Evolutionary conservation across 192 early-diverging fungal species (phyloP).

Genomic region (Gorgonomyces haynaldii): DNA sequence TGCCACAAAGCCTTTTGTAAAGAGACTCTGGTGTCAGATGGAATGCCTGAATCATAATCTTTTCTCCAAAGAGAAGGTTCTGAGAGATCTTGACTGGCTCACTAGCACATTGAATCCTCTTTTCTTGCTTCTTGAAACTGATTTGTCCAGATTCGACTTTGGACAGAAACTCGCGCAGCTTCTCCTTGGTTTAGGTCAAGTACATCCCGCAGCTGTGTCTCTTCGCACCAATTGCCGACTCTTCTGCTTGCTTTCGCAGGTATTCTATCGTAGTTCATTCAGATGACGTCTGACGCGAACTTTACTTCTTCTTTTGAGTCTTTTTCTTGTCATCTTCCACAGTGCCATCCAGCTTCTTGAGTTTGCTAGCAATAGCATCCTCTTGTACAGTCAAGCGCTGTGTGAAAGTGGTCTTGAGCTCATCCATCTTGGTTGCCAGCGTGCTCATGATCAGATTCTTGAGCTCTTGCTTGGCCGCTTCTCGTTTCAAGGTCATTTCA

Average conservation of each 20-base stretch:
- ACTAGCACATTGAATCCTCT: neutral
- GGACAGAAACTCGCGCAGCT: slow-evolving; percentile 5
- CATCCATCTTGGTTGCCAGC: slow-evolving; percentile 29
- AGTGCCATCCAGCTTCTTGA: too few relatives aligned
- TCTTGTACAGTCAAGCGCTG: slow-evolving; percentile 29
- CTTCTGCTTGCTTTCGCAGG: slow-evolving; percentile 3
- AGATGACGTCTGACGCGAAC: neutral
- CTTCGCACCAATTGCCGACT: slow-evolving; percentile 11
- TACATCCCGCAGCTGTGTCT: slow-evolving; percentile 2
- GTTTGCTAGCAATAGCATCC: slow-evolving; percentile 11
- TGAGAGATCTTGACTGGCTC: neutral
- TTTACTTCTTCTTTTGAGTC: slow-evolving; percentile 12
- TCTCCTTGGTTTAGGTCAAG: neutral
- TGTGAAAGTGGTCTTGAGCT: slow-evolving; percentile 27
- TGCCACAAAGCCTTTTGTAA: slow-evolving; percentile 5
- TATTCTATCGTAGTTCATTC: neutral
- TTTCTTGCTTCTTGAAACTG: neutral
- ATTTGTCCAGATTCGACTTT: slow-evolving; percentile 6
- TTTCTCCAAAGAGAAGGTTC: neutral
- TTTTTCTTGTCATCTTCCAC: slow-evolving; percentile 26
- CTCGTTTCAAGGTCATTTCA: slow-evolving; percentile 14
- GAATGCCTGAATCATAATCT: slow-evolving; percentile 1
- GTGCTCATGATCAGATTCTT: slow-evolving; percentile 17
- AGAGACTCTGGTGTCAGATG: neutral
- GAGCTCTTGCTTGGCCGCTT: slow-evolving; percentile 29